Base-by-base conservation (phyloP, 2,329 filamentous ascomycete species). In the Sarocladiaceae sp. region DNA sequence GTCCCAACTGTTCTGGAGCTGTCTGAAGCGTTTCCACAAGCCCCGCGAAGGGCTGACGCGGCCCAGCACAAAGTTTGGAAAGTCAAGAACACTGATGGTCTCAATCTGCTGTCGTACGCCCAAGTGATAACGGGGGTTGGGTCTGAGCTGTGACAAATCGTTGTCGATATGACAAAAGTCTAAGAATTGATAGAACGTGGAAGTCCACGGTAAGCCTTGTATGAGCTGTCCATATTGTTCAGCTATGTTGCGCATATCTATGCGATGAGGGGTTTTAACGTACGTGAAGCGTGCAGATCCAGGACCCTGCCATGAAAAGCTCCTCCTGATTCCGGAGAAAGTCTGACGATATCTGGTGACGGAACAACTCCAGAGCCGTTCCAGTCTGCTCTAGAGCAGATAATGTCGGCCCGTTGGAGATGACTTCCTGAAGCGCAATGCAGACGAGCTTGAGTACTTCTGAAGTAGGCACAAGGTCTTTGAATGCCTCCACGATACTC, bases 401-500 rank as follows among this genome's bases (percentile, higher is more conserved):
- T 10, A 44, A 11, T 6, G 40, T 44, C 17, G 17, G 22, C 15
- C 40, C 40, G 17, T 7, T 44, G 13, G 40, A 26, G 4, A 44
- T 44, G 5, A 44, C 40, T n/a, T 44, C 40, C 28, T 44, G 40
- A 22, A 44, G 17, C 28, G 40, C 40, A n/a, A 44, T 23, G 23
- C 40, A 44, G 22, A 44, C 23, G 13, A 44, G 23, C 10, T 13
- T 44, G 8, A 44, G 12, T 6, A 44, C 40, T 44, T 44, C 40
- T 6, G 40, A 44, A 8, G 40, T 44, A 25, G 40, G 40, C 4
- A 44, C 28, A 12, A 44, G 40, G 15, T 44, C 40, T 28, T n/a
- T 44, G 40, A 44, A 44, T 10, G 23, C 40, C 40, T 44, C 40
- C 22, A 44, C 40, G 40, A 44, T 44, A 44, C 40, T 44, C 28